Evolutionary conservation across 2,329 filamentous ascomycete species (phyloP), one percentile per base, ranked within the genome.

Genomic region (Fusarium floridanum): DNA sequence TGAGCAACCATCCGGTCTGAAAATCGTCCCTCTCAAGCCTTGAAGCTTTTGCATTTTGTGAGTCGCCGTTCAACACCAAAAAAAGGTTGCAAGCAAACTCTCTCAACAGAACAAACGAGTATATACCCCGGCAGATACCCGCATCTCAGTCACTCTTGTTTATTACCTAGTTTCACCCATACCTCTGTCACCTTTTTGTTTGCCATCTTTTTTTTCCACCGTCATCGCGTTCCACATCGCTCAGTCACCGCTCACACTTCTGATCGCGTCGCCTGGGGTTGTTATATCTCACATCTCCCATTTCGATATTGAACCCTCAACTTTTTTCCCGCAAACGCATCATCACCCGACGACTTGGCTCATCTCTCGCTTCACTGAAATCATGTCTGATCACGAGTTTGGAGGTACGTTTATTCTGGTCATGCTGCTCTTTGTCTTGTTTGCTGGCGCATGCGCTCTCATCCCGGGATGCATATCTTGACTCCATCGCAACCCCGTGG

Each of bases 381-480:
- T 55, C 72, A 92, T 92, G 91, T 92, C 91, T 67, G 91, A 92
- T 78, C 88, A 91, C 82, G 91, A 92, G 81, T 90, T 91, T 84
- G 88, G 86, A 83, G 88, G 90, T 91, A 80, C 83, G 89, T 84
- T 34, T 34, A 57, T 56, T 68, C 34, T 17, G 56, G 56, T 32
- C 48, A 24, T 61, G 36, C 27, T 76, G 34, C 39, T 68, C 59
- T 57, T 60, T 63, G 61, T 12, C 62, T 67, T 61, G 34, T 67
- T 69, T 64, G 29, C n/a, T 48, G 20, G 43, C 57, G 48, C 53
- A 53, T 34, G 27, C 45, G 22, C 41, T 53, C 41, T 32, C 37
- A 14, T 57, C 34, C 45, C 45, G 48, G 24, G 41, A 69, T 67
- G 50, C 50, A 7, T 64, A 48, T 14, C 29, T 63, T 65, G 36